phyloP scores from a whole-genome alignment of 805 yeast genomes.

The Schwanniomyces occidentalis region DNA sequence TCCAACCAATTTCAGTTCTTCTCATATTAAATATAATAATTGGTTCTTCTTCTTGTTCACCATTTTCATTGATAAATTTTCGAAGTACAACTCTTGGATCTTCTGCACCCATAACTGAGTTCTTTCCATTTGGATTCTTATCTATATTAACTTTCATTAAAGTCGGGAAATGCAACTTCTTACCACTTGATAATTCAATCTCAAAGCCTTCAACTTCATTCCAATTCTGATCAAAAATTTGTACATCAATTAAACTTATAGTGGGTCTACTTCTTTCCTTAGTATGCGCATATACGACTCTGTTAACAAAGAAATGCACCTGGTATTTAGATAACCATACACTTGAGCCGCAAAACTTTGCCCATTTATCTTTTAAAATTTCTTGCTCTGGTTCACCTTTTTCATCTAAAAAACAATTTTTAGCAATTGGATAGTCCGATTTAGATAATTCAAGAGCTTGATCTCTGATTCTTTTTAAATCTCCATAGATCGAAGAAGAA shows the following conservation, averaged over 20 bases:
- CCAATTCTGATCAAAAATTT: conserved; percentile 21
- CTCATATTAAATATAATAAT: conserved; percentile 21
- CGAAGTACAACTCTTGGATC: conserved; percentile 18
- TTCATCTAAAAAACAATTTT: conserved; percentile 11
- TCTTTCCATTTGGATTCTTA: conserved; percentile 3
- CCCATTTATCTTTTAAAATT: conserved; percentile 12
- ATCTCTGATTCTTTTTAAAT: conserved; percentile 10
- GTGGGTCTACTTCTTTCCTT: conserved; percentile 8
- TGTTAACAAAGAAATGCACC: conserved; percentile 8
- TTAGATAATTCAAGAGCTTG: conserved; percentile 9
- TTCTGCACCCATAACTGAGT: conserved; percentile 15
- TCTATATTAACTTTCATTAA: conserved; percentile 11
- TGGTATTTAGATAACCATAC: conserved; percentile 9
- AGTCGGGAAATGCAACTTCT: conserved; percentile 9
- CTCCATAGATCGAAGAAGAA: conserved; percentile 1
- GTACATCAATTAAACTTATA: conserved; percentile 16
- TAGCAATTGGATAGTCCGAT: conserved; percentile 8
- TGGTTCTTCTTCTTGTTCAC: conserved; percentile 19
- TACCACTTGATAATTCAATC: conserved; percentile 4
- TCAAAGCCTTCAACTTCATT: conserved; percentile 13
- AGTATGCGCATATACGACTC: conserved; percentile 7
- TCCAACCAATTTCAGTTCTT: conserved; percentile 12
- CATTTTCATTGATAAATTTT: conserved; percentile 6
- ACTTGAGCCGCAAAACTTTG: conserved; percentile 12
- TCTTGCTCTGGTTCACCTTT: conserved; percentile 10